phyloP scores from a whole-genome alignment of 345 rosid genomes.

The Salix purpurea region DNA sequence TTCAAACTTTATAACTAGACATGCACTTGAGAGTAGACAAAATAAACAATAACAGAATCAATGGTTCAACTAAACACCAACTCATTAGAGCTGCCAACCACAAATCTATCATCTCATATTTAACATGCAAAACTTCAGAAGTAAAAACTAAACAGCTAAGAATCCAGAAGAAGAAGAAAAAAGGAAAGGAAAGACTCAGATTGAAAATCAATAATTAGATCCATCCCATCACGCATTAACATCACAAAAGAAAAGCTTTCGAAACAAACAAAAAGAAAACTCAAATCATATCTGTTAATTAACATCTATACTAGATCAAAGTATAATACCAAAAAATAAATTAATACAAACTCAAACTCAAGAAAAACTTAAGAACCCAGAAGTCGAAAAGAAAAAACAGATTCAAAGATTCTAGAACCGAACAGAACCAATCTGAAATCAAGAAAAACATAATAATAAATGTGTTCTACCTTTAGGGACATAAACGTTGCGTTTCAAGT shows the following conservation, averaged over 20 bases:
- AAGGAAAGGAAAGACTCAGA: not conserved
- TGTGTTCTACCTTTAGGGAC: constrained; percentile 58
- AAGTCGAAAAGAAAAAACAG: not conserved
- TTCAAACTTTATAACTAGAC: not conserved
- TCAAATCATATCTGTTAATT: not conserved
- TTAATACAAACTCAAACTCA: not conserved
- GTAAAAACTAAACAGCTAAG: not conserved
- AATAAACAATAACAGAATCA: not conserved
- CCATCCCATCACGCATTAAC: not conserved
- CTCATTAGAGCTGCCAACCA: not conserved
- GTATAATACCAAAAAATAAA: not conserved
- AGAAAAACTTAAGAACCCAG: not conserved
- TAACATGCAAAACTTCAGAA: not conserved
- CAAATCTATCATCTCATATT: not conserved
- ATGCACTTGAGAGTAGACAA: not conserved
- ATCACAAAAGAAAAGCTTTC: not conserved
- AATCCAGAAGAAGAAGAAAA: not conserved
- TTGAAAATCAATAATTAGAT: constrained; percentile 1
- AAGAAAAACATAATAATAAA: not conserved
- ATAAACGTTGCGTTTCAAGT: constrained; percentile 71
- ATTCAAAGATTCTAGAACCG: not conserved
- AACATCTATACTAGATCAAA: not conserved
- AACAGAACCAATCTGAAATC: not conserved
- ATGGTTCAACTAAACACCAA: not conserved
- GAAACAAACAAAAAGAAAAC: not conserved